A percentile compares a stretch with the other conserved stretches of the same genome.
Evolutionary conservation across 2,329 filamentous ascomycete species (phyloP).

Genomic region (Thielaviopsis ethacetica): DNA sequence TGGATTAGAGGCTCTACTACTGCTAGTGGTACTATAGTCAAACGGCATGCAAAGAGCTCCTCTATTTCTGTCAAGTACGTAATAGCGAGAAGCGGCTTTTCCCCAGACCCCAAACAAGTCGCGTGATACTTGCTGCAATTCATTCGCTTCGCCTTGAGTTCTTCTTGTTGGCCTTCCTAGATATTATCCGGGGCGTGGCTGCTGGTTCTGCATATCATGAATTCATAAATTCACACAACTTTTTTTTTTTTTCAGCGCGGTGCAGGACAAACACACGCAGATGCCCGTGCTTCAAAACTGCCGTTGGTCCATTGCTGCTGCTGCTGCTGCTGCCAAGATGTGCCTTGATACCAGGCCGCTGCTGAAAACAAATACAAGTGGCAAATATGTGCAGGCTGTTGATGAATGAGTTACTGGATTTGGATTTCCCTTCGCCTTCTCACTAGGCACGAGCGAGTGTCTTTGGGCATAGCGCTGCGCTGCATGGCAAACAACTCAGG

Average conservation of each 20-base stretch:
- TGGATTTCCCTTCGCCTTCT: not conserved
- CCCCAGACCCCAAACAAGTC: not conserved
- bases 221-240: no score
- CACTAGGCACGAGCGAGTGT: not conserved
- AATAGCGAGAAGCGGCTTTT: not conserved
- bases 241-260: no score
- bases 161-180: not conserved
- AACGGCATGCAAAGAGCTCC: not conserved
- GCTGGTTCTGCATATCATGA: no score
- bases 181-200: not conserved
- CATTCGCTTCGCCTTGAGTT: not conserved
- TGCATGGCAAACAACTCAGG: not conserved
- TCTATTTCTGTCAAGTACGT: constrained; percentile 2
- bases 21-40: not conserved
- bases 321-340: not conserved
- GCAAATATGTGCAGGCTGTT: not conserved
- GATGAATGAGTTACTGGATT: not conserved
- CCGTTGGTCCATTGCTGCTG: not conserved
- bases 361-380: not conserved
- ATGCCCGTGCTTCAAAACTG: not conserved
- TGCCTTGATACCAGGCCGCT: not conserved
- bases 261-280: not conserved
- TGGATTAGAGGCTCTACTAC: not conserved
- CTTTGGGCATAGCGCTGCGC: no score
- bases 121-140: not conserved